Evolutionary conservation across 169 alveolate species (phyloP).

Genomic region (Plasmodium malariae): DNA sequence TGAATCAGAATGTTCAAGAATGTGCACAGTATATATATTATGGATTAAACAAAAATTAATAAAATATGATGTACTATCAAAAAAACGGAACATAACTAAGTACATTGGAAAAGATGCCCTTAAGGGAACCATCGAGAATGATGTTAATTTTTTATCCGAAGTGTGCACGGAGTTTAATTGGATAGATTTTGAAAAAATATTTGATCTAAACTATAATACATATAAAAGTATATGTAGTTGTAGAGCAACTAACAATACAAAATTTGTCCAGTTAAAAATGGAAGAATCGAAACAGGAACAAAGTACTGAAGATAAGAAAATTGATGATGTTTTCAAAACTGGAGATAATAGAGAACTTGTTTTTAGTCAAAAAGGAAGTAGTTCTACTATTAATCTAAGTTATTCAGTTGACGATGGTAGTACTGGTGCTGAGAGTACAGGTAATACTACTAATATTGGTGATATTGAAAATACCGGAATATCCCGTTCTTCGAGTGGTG

Average conservation of each 20-base stretch:
- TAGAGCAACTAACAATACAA: neutral
- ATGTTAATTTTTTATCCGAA: neutral
- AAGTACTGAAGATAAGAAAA: neutral
- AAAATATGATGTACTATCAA: neutral
- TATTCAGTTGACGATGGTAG: neutral
- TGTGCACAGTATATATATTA: neutral
- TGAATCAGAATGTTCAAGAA: neutral
- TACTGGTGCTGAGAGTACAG: neutral
- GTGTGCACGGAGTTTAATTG: neutral
- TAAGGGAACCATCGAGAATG: neutral
- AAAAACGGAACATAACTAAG: neutral
- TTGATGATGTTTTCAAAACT: neutral
- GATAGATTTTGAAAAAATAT: slow-evolving; percentile 5
- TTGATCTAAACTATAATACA: neutral
- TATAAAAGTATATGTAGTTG: neutral
- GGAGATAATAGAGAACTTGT: neutral
- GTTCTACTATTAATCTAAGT: neutral
- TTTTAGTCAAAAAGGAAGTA: neutral
- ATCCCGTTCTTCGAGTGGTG: too few relatives aligned
- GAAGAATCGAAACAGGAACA: neutral
- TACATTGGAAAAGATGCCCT: neutral
- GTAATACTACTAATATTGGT: neutral
- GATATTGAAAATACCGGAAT: neutral
- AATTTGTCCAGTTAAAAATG: neutral
- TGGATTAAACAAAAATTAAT: neutral